Evolutionary conservation across 1,284 basidiomycete species (phyloP), one percentile per base, ranked within the genome.

Genomic region (Xerocomus minutiporus): DNA sequence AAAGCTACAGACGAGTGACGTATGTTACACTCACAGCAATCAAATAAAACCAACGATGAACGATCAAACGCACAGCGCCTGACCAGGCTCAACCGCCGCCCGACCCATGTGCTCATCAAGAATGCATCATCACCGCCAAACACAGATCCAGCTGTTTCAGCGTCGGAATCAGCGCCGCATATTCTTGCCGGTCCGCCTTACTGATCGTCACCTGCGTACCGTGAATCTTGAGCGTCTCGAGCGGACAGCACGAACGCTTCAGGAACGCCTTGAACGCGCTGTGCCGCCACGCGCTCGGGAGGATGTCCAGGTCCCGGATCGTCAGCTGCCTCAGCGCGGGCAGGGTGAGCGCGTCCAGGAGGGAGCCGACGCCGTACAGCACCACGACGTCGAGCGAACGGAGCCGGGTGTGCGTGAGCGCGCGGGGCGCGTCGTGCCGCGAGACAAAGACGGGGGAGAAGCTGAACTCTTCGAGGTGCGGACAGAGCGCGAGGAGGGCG

Each of bases 111-210:
- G 25, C 42, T 12, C 36, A 9, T 48, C 47, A 48, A 5, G 17
- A 40, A 17, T 46, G 53, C 50, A 50, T 46, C 59, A 45, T 56
- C 38, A 56, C 36, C 29, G 50, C 50, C 28, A 56, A n/a, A 25
- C 59, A 40, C 34, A 59, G 35, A 15, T 63, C 56, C 52, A 63
- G 38, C 26, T 59, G 50, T 29, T 57, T 61, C 48, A 64, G 39
- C 20, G 57, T 64, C 1, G 59, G 59, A 48, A 62, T 44, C 48
- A 62, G n/a, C 44, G 50, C 50, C 17, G 28, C 42, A 46, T 60
- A 62, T 34, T 44, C 51, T 23, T 42, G 40, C 31, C 50, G 48
- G 34, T 50, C 60, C 20, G 58, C 48, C 44, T 58, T 62, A 17
- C 35, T 57, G 8, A 58, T 50, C 40, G 51, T 48, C 46, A 44